phyloP scores from a whole-genome alignment of 768 basidiomycete species.

The Tricholoma flavovirens region DNA sequence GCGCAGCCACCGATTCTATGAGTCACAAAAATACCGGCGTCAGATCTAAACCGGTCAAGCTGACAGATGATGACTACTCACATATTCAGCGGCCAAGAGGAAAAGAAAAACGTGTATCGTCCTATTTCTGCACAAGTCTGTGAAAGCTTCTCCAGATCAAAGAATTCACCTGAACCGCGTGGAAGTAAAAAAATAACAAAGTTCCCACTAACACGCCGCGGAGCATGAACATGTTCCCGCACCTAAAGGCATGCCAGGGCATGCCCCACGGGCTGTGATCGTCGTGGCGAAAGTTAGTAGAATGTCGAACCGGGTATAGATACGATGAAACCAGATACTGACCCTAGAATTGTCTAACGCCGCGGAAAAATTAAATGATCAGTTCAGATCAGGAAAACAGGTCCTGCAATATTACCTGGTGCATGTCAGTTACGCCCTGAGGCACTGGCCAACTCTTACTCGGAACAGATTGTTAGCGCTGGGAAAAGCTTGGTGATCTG shows the following conservation, averaged over 20 bases:
- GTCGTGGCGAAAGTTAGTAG: conserved; percentile 12
- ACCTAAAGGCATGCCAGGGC: conserved; percentile 76
- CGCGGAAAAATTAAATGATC: neutral
- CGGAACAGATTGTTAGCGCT: conserved; percentile 22
- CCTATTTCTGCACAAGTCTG: conserved; percentile 49
- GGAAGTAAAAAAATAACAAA: neutral
- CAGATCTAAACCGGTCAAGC: neutral
- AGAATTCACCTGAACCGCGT: conserved; percentile 50
- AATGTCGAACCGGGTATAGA: neutral
- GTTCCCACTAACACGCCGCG: neutral
- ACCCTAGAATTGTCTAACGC: conserved; percentile 55
- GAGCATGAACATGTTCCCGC: conserved; percentile 11
- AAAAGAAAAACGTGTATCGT: conserved; percentile 71
- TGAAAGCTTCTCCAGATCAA: conserved; percentile 62
- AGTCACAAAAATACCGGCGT: neutral
- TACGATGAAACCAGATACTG: conserved; percentile 17
- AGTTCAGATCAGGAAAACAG: neutral
- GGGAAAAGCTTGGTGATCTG: conserved; percentile 2
- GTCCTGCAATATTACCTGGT: conserved; percentile 40
- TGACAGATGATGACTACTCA: conserved; percentile 26
- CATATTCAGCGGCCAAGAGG: conserved; percentile 73
- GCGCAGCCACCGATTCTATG: conserved; percentile 59
- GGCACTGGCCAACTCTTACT: conserved; percentile 52
- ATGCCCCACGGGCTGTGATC: conserved; percentile 58
- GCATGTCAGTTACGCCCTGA: conserved; percentile 38